These are phyloP conservation scores for Phyllosticta citrichinensis DNA, from an alignment of 2,329 filamentous ascomycete genomes.

Conservation along the genomic window DNA sequence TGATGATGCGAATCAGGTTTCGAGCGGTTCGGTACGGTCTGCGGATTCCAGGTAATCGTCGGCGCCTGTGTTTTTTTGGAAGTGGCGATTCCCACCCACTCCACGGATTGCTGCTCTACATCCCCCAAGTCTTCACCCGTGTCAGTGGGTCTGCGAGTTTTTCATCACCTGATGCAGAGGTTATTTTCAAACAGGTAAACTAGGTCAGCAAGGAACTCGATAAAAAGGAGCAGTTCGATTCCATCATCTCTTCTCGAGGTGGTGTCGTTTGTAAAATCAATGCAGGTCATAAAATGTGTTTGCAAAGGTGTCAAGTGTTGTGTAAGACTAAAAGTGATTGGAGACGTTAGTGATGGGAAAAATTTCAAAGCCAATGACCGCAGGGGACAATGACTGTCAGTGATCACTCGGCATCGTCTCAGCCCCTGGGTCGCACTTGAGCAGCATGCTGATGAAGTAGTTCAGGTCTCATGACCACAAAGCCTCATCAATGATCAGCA, in stretches of 20 bases:
- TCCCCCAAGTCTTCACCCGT: background rate
- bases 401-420: no score
- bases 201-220: background rate
- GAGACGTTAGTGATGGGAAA: no score
- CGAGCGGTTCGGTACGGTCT: constrained; percentile 9
- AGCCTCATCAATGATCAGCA: no score
- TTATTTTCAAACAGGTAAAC: background rate
- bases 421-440: no score
- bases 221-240: background rate
- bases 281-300: background rate
- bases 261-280: background rate
- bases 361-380: no score
- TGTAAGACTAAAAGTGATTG: background rate
- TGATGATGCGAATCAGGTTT: constrained; percentile 7
- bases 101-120: background rate
- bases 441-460: no score
- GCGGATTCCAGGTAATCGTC: constrained; percentile 4
- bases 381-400: no score
- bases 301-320: background rate
- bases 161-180: background rate
- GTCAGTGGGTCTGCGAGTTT: background rate
- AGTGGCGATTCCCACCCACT: background rate
- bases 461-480: no score
- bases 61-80: background rate
- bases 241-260: background rate